A percentile compares a stretch with the other conserved stretches of the same genome.
These are phyloP conservation scores for Blastobotrys petasosporus DNA, from an alignment of 1,139 yeast species.

Conservation along the genomic window DNA sequence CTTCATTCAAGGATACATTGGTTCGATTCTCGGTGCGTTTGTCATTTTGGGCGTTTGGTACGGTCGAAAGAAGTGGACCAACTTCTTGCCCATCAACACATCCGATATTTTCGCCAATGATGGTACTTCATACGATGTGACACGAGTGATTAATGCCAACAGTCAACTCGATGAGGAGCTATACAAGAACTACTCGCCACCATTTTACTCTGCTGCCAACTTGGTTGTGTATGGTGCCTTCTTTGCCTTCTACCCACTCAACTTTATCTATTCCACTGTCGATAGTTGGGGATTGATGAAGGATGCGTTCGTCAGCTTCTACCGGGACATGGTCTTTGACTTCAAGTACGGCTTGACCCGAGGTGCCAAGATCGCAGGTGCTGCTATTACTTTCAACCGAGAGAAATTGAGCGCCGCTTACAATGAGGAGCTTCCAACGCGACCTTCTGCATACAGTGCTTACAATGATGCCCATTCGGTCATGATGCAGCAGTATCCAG, in stretches of 20 bases:
- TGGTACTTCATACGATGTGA: slow-evolving; percentile 41
- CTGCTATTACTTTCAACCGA: neutral
- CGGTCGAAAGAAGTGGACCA: slow-evolving; percentile 47
- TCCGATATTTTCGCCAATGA: slow-evolving; percentile 44
- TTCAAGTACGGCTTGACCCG: slow-evolving; percentile 20
- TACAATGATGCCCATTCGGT: slow-evolving; percentile 50
- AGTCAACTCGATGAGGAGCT: slow-evolving; percentile 32
- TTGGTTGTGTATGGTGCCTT: slow-evolving; percentile 49
- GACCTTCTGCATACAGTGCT: slow-evolving; percentile 14
- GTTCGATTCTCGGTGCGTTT: slow-evolving; percentile 39
- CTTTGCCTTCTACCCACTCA: slow-evolving; percentile 50
- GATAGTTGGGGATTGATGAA: slow-evolving; percentile 18
- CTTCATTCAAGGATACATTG: slow-evolving; percentile 37
- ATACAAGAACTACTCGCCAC: slow-evolving; percentile 41
- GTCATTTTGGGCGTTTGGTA: slow-evolving; percentile 42
- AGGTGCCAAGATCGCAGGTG: neutral
- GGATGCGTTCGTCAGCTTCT: slow-evolving; percentile 9
- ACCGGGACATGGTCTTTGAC: slow-evolving; percentile 19
- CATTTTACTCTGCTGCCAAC: slow-evolving; percentile 40
- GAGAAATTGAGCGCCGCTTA: neutral
- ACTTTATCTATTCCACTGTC: slow-evolving; percentile 41
- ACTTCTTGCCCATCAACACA: slow-evolving; percentile 49
- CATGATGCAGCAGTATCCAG: slow-evolving; percentile 51
- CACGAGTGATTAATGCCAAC: slow-evolving; percentile 37
- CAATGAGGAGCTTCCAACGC: neutral